A percentile compares a stretch with the other conserved stretches of the same genome.
Conservation (phyloP, 768 basidiomycete genomes). For the Candolleomyces efflorescens region DNA sequence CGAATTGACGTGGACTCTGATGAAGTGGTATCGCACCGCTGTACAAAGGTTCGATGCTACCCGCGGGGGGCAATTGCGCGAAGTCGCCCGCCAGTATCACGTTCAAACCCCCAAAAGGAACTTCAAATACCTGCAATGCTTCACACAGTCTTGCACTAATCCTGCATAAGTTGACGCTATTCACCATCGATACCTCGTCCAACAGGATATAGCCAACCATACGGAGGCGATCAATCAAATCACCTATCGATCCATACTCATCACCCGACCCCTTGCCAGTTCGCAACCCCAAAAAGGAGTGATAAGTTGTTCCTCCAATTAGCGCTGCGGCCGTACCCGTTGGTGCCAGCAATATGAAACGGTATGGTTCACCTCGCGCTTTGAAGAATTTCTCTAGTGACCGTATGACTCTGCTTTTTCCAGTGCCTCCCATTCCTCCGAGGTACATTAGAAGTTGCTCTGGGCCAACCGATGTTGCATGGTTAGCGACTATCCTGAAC, state of each 20-base stretch:
- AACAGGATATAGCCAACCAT: constrained; percentile 35
- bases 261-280: too few species aligned
- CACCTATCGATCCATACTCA: too few species aligned
- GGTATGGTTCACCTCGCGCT: constrained; percentile 19
- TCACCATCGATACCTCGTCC: constrained; percentile 37
- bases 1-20: too few species aligned
- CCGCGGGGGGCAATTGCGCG: not conserved
- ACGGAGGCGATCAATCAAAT: not conserved
- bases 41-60: not conserved
- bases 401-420: constrained; percentile 28
- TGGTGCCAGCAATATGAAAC: constrained; percentile 21
- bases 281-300: not conserved
- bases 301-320: not conserved
- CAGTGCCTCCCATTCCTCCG: constrained; percentile 31
- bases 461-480: constrained; percentile 9
- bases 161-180: constrained; percentile 26
- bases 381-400: constrained; percentile 20
- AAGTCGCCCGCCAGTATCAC: not conserved
- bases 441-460: constrained; percentile 28
- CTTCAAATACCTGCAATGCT: constrained; percentile 9
- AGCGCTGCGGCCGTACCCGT: constrained; percentile 24
- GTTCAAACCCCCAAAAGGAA: constrained; percentile 27
- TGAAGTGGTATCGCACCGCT: too few species aligned
- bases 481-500: constrained; percentile 27
- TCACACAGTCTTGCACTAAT: constrained; percentile 25